Conservation (phyloP, 148 eudicot species). For the Vaccinium myrtillus region DNA sequence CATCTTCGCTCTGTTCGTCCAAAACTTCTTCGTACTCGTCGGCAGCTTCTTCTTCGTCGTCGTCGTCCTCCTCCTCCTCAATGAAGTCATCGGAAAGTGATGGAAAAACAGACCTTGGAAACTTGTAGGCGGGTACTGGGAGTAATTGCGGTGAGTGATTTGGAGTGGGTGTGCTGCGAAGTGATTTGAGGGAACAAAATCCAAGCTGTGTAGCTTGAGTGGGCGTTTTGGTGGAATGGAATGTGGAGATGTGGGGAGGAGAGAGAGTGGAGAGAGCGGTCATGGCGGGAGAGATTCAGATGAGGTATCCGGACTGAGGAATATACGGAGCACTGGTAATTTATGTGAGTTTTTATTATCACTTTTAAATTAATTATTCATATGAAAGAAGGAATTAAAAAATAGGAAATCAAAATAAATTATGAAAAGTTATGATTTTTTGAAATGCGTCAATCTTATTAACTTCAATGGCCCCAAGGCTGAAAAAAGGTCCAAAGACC, state of each 20-base stretch:
- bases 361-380: too few relatives aligned
- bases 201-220: slow-evolving; percentile 25
- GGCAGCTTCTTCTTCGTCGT: slow-evolving; percentile 58
- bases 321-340: not conserved
- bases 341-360: too few relatives aligned
- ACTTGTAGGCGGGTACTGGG: slow-evolving; percentile 28
- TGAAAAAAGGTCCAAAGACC: too few relatives aligned
- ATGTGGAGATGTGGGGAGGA: slow-evolving; percentile 14
- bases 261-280: slow-evolving; percentile 34
- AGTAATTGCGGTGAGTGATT: slow-evolving; percentile 22
- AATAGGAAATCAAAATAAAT: too few relatives aligned
- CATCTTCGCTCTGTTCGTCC: slow-evolving; percentile 37
- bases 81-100: slow-evolving; percentile 46
- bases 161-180: slow-evolving; percentile 8
- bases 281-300: slow-evolving; percentile 73
- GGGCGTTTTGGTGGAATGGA: not conserved
- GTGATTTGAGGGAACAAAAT: slow-evolving; percentile 26
- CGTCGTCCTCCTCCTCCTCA: slow-evolving; percentile 24
- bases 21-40: slow-evolving; percentile 48
- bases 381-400: too few relatives aligned
- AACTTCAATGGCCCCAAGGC: too few relatives aligned
- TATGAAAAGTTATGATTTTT: too few relatives aligned
- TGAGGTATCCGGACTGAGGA: not conserved
- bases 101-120: slow-evolving; percentile 37
- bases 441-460: too few relatives aligned